phyloP scores from a whole-genome alignment of 148 eudicot species.

The Cornus kousa region DNA sequence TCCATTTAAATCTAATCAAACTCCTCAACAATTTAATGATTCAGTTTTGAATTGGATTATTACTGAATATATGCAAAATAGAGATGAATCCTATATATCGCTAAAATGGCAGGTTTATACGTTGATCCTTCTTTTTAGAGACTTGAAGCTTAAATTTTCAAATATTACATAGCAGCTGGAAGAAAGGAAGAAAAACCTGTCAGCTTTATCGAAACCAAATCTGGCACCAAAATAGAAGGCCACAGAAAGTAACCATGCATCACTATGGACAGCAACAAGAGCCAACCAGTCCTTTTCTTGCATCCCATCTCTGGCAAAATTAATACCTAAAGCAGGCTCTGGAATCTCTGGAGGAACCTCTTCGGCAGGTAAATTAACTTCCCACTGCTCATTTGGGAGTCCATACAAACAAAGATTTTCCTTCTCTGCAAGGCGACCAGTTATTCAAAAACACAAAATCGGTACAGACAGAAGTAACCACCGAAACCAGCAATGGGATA shows the following conservation, averaged over 20 bases:
- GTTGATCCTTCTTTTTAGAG: background rate
- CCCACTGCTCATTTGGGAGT: conserved; percentile 72
- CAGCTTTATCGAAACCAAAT: conserved; percentile 65
- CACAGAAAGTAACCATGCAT: conserved; percentile 72
- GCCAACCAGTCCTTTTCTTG: conserved; percentile 67
- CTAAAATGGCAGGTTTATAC: background rate
- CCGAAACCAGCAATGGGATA: background rate
- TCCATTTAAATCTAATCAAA: background rate
- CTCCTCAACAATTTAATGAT: background rate
- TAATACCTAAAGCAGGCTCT: conserved; percentile 79
- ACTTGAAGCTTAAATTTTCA: conserved; percentile 7
- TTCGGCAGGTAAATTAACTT: conserved; percentile 74
- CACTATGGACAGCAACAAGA: conserved; percentile 75
- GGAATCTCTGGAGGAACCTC: conserved; percentile 82
- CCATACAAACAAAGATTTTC: conserved; percentile 78
- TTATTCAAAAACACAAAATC: background rate
- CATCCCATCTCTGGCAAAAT: conserved; percentile 82
- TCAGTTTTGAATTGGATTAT: too few species aligned
- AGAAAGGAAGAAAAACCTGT: conserved; percentile 39
- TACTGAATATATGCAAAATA: background rate
- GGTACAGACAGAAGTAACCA: background rate
- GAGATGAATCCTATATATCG: background rate
- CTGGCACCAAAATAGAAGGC: conserved; percentile 76
- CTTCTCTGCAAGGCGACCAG: conserved; percentile 42
- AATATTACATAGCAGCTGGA: background rate